Evolutionary conservation across 208 protist species (phyloP), one percentile per base, ranked within the genome.

Genomic region (Blastocrithidia nonstop): DNA sequence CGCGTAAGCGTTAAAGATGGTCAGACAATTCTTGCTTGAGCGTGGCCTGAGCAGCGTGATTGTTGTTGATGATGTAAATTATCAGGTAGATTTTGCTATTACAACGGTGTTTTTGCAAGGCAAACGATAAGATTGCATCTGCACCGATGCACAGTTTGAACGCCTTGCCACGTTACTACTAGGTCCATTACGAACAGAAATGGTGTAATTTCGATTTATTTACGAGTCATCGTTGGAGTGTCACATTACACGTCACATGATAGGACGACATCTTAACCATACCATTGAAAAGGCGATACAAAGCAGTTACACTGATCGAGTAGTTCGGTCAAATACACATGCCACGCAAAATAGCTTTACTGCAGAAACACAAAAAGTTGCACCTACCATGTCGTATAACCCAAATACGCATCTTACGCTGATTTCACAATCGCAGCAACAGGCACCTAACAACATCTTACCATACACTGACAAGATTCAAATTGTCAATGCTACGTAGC

Each of bases 41-140:
- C 49, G 56, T 15, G 48, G 40, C n/a, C 50, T 54, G 22, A 31
- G 24, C n/a, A 23, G 43, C 6, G 32, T 33, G n/a, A 16, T 87
- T 13, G 47, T 20, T 20, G 55, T 73, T 7, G 43, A 51, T 20
- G 46, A 64, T 6, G 71, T 76, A 11, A 71, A 79, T 45, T 88
- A 88, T 45, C 73, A 88, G 24, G 79, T 77, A 15, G 76, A 79
- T 60, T 88, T 88, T 39, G 49, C 61, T 20, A 52, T 61, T 20
- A 62, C 66, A 29, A 78, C 55, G 31, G 46, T 88, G 21, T 72
- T 62, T 56, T 51, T 76, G 13, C 8, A 15, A 22, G 42, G 66
- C 28, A 46, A 64, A 16, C 54, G 41, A 4, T 24, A 21, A 31
- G 50, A 64, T 23, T 63, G 58, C 50, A 19, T 35, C 13, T 61